These are phyloP conservation scores for Harrya chromipes DNA, from an alignment of 768 basidiomycete genomes.

Conservation along the genomic window DNA sequence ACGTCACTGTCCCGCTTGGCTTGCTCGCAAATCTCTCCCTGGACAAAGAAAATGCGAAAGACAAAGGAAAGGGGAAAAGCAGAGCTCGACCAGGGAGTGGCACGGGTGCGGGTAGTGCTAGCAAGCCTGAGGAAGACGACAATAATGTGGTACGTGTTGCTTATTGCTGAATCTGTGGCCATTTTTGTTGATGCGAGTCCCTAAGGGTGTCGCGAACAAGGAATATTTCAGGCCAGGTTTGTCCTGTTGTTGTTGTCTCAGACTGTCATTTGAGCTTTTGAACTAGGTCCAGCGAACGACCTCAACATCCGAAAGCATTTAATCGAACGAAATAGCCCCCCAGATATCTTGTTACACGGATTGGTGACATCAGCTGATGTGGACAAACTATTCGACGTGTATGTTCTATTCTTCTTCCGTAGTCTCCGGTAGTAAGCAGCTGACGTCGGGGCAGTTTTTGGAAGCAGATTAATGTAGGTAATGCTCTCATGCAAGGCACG, in stretches of 20 bases:
- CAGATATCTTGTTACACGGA: constrained; percentile 79
- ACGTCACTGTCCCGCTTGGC: constrained; percentile 71
- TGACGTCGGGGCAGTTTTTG: constrained; percentile 53
- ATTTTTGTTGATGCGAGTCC: constrained; percentile 12
- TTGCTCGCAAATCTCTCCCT: constrained; percentile 71
- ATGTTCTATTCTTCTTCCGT: constrained; percentile 25
- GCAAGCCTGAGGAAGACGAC: constrained; percentile 49
- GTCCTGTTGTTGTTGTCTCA: background rate
- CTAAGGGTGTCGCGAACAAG: constrained; percentile 76
- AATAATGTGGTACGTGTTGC: constrained; percentile 53
- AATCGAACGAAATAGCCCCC: constrained; percentile 76
- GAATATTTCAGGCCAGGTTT: constrained; percentile 77
- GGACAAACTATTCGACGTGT: constrained; percentile 83
- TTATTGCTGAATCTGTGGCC: background rate
- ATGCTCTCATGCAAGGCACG: background rate
- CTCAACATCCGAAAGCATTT: constrained; percentile 64
- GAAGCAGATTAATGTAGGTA: constrained; percentile 61
- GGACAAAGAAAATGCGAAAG: constrained; percentile 47
- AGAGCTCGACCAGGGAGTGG: constrained; percentile 31
- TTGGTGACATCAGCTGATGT: constrained; percentile 76
- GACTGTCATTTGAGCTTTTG: background rate
- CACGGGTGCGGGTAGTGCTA: constrained; percentile 2
- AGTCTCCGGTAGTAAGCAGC: background rate
- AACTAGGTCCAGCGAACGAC: constrained; percentile 65
- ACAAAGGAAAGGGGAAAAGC: constrained; percentile 38